Evolutionary conservation across 768 basidiomycete genomes (phyloP), one percentile per base, ranked within the genome.

Genomic region (Tulasnella sp.): DNA sequence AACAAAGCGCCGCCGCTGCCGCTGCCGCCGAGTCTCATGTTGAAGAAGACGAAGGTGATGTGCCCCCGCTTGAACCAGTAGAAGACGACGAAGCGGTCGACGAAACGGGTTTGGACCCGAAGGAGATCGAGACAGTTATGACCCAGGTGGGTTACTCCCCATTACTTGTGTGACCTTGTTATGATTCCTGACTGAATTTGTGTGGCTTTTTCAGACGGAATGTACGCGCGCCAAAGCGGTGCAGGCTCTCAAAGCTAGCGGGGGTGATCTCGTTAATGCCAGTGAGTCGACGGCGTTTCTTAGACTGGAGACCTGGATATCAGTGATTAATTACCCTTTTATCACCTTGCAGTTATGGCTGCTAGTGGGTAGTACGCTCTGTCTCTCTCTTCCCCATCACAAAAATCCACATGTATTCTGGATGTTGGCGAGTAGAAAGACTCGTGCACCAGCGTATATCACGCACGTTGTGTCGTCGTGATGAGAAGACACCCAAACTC

Each of bases 121-220:
- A 91, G 70, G 96, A 99, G 68, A 89, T 96, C 62, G 92, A 94
- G 60, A 80, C 96, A 55, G 88, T 99, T 52, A 90, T 97, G 77
- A 74, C 75, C 32, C 78, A 81, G 69, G 64, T 61, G 4, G 25
- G 58, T 34, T 31, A 31, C 49, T 49, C 6, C n/a, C 17, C 17
- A 19, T 7, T 27, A 51, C 11, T 29, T 40, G 29, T 12, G 12
- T 35, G 35, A 25, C 32, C 21, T 31, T 2, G 9, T 1, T 31
- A 7, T 31, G 19, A 6, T 25, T 0, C 1, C 27, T 2, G 19
- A 21, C 7, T 6, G 4, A 25, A 29, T 48, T 21, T 37, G n/a
- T 37, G 9, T 37, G 12, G 7, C 4, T 46, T 37, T 23, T 15
- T 12, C 79, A 91, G 74, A 89, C 91, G 62, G 82, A 78, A 67